phyloP scores from a whole-genome alignment of 2,329 filamentous ascomycete species.

The Cercospora sojina region DNA sequence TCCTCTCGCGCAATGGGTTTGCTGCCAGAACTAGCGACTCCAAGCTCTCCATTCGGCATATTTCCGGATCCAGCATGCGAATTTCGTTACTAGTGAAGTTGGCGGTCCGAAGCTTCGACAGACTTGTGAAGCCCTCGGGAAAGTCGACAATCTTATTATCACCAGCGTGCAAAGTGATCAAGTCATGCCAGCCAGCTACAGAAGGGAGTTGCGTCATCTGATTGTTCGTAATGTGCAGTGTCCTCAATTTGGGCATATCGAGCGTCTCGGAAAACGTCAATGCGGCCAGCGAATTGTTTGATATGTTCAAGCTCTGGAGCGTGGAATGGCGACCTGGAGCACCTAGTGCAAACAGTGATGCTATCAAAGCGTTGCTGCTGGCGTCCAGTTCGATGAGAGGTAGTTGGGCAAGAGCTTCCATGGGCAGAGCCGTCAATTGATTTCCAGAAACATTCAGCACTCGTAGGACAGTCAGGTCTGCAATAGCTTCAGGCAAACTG shows the following conservation, averaged over 20 bases:
- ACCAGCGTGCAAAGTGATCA: conserved; percentile 72
- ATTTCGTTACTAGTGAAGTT: conserved; percentile 88
- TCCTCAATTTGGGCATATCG: conserved; percentile 69
- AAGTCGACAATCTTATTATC: conserved; percentile 76
- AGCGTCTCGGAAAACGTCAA: conserved; percentile 53
- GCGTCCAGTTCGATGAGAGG: conserved; percentile 72
- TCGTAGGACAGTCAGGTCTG: conserved; percentile 67
- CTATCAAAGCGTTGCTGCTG: conserved; percentile 74
- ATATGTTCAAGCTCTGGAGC: conserved; percentile 74
- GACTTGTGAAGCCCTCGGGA: conserved; percentile 70
- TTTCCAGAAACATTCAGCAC: conserved; percentile 81
- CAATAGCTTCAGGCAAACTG: conserved; percentile 65
- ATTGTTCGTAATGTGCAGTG: conserved; percentile 77
- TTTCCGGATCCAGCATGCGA: conserved; percentile 68
- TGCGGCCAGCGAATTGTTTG: conserved; percentile 67
- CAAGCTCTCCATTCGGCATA: conserved; percentile 77
- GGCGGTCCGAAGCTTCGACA: conserved; percentile 69
- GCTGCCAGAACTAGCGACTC: conserved; percentile 74
- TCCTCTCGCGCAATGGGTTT: conserved; percentile 89
- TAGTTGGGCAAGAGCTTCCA: conserved; percentile 65
- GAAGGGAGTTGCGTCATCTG: conserved; percentile 71
- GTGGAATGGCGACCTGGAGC: conserved; percentile 52
- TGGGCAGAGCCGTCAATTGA: conserved; percentile 67
- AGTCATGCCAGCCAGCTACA: conserved; percentile 68
- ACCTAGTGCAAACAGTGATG: conserved; percentile 64